Conservation (phyloP, 306 rosid genomes). For the Lotus japonicus region DNA sequence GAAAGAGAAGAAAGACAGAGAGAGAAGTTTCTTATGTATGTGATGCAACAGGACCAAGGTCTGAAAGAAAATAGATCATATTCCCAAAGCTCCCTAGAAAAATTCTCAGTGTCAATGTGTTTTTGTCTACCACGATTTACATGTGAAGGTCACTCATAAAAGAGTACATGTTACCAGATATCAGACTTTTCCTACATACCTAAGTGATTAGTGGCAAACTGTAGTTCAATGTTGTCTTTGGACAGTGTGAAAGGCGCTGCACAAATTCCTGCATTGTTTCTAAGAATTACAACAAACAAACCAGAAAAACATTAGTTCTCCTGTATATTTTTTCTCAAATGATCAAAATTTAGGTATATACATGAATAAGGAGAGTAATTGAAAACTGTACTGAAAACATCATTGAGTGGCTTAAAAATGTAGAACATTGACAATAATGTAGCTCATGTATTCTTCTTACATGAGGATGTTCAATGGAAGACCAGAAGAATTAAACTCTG, state of each 20-base stretch:
- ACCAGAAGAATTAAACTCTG: constrained; percentile 43
- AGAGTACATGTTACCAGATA: background rate
- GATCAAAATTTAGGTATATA: background rate
- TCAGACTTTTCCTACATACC: constrained; percentile 32
- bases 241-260: constrained; percentile 64
- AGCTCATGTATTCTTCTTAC: constrained; percentile 40
- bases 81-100: too few species aligned
- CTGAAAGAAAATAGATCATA: background rate
- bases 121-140: background rate
- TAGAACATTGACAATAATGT: background rate
- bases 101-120: too few species aligned
- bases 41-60: too few species aligned
- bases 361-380: background rate
- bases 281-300: constrained; percentile 31
- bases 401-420: background rate
- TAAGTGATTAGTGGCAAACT: constrained; percentile 77
- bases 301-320: constrained; percentile 7
- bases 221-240: constrained; percentile 73
- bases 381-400: background rate
- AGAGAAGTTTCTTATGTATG: background rate
- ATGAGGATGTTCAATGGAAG: constrained; percentile 68
- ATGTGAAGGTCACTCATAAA: background rate
- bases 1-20: background rate
- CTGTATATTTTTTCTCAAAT: background rate
- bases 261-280: constrained; percentile 90